Evolutionary conservation across 2,329 filamentous ascomycete genomes (phyloP), one percentile per base, ranked within the genome.

Genomic region (Stachybotrys elegans): DNA sequence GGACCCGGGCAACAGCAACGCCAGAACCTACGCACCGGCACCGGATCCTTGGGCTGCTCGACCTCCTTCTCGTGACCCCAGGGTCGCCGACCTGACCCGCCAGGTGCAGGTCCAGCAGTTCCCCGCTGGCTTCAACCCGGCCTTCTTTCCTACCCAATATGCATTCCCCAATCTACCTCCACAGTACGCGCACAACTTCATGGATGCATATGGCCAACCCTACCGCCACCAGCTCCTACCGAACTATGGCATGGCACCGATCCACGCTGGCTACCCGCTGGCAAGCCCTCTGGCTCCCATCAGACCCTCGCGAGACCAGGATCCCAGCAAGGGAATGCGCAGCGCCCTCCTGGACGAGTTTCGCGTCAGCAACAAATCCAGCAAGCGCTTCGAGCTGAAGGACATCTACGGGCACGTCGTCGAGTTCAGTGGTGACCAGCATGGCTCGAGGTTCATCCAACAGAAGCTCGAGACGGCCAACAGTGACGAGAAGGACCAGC

Each of bases 361-460:
- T 65, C 81, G 86, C 34, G 74, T 76, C 11, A 86, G 83, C 57
- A 78, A 75, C 52, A 94, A 90, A 62, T 79, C 78, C 0, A 89
- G 76, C 62, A 76, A 72, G 62, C 79, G 82, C 16, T 95, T 83
- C 57, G 90, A 95, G 56, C 73, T 98, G 9, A 91, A 88, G 75
- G 88, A 95, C 51, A 92, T 97, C 35, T 92, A 88, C 60, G 79
- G 79, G 43, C 82, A 95, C 57, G 80, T 97, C 29, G 90, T 95
- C 1, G 92, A 96, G 60, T 97, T 97, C 63, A 91, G 88, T 55
- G 92, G 93, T 14, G 93, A 98, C 59, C 93, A 97, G 62, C 86
- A 95, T 55, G 93, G 91, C 1, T 98, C 93, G 1, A 82, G 93
- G 1, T 96, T 96, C 63, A 95, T 98, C 47, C 93, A 98, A 60